Evolutionary conservation across 2,329 filamentous ascomycete species (phyloP), one percentile per base, ranked within the genome.

Genomic region (Penicillium concentricum): DNA sequence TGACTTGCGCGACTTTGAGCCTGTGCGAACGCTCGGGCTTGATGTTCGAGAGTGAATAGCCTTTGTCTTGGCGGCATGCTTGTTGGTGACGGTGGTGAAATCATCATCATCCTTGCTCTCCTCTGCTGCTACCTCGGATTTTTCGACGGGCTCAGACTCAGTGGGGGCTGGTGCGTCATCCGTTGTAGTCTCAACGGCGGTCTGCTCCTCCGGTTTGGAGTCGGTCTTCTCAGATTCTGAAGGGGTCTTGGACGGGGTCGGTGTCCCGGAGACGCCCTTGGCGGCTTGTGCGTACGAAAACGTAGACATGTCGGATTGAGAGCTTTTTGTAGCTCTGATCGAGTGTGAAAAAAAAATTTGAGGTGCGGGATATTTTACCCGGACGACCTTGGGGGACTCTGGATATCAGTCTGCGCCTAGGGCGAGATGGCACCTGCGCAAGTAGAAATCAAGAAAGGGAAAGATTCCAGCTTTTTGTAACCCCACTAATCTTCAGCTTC

Each of bases 241-340:
- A 32, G 60, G 60, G 22, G 67, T 51, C 68, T 82, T 82, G 66
- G 74, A 77, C 28, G 77, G 69, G 44, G 75, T 71, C 55, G 76
- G 67, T 58, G 78, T 75, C 49, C 81, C 71, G 54, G 84, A 78
- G 68, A 88, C 84, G 70, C 92, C 91, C 76, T 94, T 94, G 58
- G 93, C 93, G 71, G 93, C 93, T 82, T 96, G 92, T 69, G 93
- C 93, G 76, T 97, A 97, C 58, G 93, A 97, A 74, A 97, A 96
- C 34, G 85, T 81, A 60, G 85, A 81, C 61, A 84, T 78, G 69
- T 69, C 69, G 66, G 70, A 61, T 64, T 69, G 74, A 53, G 68
- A 69, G 54, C 71, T 74, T 80, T 82, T 81, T 60, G 60, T 72
- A 62, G 61, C 46, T 58, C 48, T 59, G 51, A 38, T 61, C 24